Evolutionary conservation across 2,329 filamentous ascomycete genomes (phyloP), one percentile per base, ranked within the genome.

Genomic region (Akanthomyces lecanii): DNA sequence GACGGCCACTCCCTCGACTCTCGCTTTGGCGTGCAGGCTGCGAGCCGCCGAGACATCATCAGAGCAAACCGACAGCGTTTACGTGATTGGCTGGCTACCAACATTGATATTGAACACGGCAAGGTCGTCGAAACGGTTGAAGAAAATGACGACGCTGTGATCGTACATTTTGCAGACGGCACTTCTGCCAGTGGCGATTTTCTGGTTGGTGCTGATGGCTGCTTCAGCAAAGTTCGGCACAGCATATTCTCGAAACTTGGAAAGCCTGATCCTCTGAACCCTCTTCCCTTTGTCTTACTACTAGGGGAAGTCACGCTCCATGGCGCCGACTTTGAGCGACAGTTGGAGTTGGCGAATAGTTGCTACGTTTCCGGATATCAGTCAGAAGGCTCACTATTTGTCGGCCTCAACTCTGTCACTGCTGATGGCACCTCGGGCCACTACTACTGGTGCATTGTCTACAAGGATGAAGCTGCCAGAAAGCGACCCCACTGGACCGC

Each of bases 131-230:
- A 66, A 4, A 64, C 66, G 2, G 71, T 82, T 36, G 70, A 75
- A 7, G 74, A 78, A 4, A 66, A 64, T 4, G 65, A 66, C 0
- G 70, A 75, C 2, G 66, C 64, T 1, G 76, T 80, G 18, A 77
- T 73, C 0, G 75, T 77, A 0, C 65, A 71, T 44, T 83, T 83
- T 65, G 71, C 74, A 18, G 80, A 82, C 65, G 77, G 76, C 7
- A 73, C 74, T 2, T 72, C 70, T 1, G 76, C 72, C 4, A 74
- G 69, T 3, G 81, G 81, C 0, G 73, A 75, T n/a, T 70, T 83
- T 3, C 68, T 83, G 1, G 70, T 83, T 14, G 81, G 78, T 18
- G 78, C 77, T 14, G 81, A 84, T 66, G 81, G 81, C 6, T 69
- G 74, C 5, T 73, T 72, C 45, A 77, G 74, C 36, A 70, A 33